Conservation (phyloP, 768 basidiomycete species). For the Russula sp. region DNA sequence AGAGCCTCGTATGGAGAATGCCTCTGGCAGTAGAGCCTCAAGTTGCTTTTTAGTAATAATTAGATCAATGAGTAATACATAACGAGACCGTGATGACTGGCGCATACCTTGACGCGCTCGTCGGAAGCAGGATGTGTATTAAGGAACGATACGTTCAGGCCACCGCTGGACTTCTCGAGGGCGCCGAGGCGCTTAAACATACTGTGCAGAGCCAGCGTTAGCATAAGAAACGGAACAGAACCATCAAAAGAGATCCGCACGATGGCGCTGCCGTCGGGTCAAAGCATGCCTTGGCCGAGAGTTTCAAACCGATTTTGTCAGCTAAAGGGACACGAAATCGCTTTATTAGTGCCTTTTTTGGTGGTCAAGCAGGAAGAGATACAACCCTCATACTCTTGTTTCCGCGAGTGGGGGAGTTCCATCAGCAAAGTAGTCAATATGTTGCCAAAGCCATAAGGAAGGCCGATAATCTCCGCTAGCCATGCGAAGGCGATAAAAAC, state of each 20-base stretch:
- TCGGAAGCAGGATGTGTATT: constrained; percentile 77
- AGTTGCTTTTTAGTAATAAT: constrained; percentile 36
- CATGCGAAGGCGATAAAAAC: constrained; percentile 44
- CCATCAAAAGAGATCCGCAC: constrained; percentile 43
- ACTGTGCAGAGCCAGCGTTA: constrained; percentile 31
- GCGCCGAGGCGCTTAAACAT: constrained; percentile 68
- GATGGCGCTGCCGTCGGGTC: constrained; percentile 72
- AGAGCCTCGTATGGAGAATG: constrained; percentile 52
- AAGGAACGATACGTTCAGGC: constrained; percentile 54
- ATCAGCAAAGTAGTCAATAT: constrained; percentile 51
- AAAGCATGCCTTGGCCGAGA: constrained; percentile 84
- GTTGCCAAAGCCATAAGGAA: constrained; percentile 53
- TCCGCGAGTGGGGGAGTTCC: constrained; percentile 80
- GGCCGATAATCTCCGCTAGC: constrained; percentile 49
- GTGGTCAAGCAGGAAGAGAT: not conserved
- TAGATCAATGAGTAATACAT: not conserved
- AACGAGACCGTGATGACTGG: not conserved
- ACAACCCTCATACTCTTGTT: constrained; percentile 75
- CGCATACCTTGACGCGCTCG: constrained; percentile 65
- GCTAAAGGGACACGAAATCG: constrained; percentile 44
- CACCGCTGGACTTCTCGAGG: constrained; percentile 45
- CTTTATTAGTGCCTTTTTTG: not conserved
- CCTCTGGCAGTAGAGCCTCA: constrained; percentile 55
- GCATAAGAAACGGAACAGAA: not conserved
- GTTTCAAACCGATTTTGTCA: constrained; percentile 77